Conservation (phyloP, 257 asterid genomes). For the Gentiana straminea region DNA sequence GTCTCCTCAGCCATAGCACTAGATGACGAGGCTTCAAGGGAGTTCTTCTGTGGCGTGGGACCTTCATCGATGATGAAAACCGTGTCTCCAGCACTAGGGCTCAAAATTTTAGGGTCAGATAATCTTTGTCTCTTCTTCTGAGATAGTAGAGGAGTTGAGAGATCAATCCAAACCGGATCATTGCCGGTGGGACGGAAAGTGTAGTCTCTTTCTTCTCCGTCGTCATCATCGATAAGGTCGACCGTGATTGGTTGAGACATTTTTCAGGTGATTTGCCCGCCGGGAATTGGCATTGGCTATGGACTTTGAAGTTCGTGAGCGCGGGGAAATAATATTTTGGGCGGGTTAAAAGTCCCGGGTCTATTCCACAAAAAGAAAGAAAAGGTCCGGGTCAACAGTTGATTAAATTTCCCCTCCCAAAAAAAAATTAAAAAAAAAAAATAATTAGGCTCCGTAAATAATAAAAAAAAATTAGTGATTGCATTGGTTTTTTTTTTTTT, state of each 20-base stretch:
- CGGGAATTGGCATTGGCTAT: too few species aligned
- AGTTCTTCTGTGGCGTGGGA: constrained; percentile 32
- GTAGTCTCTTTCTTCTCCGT: not conserved
- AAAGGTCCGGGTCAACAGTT: too few species aligned
- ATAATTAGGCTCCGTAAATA: too few species aligned
- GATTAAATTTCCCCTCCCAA: too few species aligned
- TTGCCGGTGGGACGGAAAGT: not conserved
- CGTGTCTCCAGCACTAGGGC: constrained; percentile 28
- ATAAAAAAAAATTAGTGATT: too few species aligned
- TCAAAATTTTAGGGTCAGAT: constrained; percentile 17
- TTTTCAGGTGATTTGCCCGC: constrained; percentile 3
- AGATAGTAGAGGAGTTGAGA: constrained; percentile 47
- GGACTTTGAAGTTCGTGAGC: too few species aligned
- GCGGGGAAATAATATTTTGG: too few species aligned
- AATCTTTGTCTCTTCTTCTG: constrained; percentile 53
- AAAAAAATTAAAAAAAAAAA: too few species aligned
- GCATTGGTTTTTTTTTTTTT: too few species aligned
- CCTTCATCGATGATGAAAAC: constrained; percentile 63
- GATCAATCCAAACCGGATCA: constrained; percentile 38
- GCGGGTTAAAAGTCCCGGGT: too few species aligned
- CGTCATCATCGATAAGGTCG: constrained; percentile 42
- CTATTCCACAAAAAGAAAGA: too few species aligned
- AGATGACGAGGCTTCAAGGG: constrained; percentile 3
- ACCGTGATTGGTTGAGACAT: constrained; percentile 66
- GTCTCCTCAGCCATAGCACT: constrained; percentile 49